A percentile compares a stretch with the other conserved stretches of the same genome.
Evolutionary conservation across 2,329 filamentous ascomycete species (phyloP).

Genomic region (Aspergillus quadrilineatus): DNA sequence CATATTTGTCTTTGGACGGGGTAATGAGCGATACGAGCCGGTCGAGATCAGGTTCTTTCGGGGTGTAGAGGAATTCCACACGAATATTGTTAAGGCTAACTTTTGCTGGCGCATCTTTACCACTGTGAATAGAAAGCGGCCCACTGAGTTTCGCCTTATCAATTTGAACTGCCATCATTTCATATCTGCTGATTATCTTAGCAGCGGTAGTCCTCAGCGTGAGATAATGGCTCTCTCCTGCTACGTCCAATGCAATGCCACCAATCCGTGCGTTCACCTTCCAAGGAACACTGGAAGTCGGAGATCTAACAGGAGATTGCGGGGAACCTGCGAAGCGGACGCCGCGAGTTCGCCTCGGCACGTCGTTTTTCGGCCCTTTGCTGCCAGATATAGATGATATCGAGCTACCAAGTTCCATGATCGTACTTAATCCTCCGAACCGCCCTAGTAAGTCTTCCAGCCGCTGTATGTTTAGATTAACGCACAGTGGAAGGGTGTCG

Average conservation of each 20-base stretch:
- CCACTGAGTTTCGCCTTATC: conserved; percentile 73
- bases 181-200: conserved; percentile 73
- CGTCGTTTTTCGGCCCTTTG: conserved; percentile 34
- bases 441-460: conserved; percentile 84
- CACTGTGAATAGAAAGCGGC: conserved; percentile 58
- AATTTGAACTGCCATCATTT: conserved; percentile 70
- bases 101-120: conserved; percentile 55
- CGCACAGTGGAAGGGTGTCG: conserved; percentile 71
- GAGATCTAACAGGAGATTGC: conserved; percentile 25
- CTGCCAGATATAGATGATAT: conserved; percentile 70
- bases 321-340: conserved; percentile 58
- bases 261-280: conserved; percentile 78
- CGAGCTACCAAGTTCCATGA: conserved; percentile 83
- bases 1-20: conserved; percentile 86
- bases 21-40: conserved; percentile 81
- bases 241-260: conserved; percentile 72
- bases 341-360: conserved; percentile 43
- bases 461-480: conserved; percentile 74
- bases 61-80: conserved; percentile 69
- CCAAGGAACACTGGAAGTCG: conserved; percentile 27
- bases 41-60: conserved; percentile 77
- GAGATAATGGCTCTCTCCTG: conserved; percentile 74
- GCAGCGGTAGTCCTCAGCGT: conserved; percentile 75
- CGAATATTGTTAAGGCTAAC: conserved; percentile 65
- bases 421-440: conserved; percentile 88